These are phyloP conservation scores for Ochromonas danica DNA, from an alignment of 108 stramenopile species.

Conservation along the genomic window DNA sequence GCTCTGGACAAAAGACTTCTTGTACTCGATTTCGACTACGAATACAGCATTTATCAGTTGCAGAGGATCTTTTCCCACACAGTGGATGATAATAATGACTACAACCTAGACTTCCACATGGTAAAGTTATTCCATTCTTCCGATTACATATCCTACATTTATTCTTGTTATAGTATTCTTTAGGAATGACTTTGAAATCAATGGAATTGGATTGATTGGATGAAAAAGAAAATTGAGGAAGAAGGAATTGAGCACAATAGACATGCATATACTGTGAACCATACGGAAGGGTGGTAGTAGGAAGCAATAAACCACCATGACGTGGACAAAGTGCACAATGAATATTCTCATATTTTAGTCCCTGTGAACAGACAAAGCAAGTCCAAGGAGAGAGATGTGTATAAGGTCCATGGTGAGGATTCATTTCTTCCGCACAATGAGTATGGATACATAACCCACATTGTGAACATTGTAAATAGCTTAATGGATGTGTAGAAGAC, in stretches of 20 bases:
- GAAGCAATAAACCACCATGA: constrained; percentile 6
- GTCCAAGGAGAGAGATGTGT: no score
- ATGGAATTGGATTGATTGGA: neutral
- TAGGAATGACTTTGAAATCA: neutral
- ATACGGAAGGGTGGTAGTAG: no score
- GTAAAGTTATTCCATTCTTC: neutral
- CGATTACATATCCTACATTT: constrained; percentile 35
- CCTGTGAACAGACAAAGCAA: no score
- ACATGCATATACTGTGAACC: no score
- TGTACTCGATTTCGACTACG: neutral
- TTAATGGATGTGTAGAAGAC: neutral
- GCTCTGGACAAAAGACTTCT: neutral
- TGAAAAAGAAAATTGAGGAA: neutral
- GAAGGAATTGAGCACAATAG: neutral
- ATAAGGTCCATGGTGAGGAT: no score
- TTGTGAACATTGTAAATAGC: no score
- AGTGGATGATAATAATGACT: neutral
- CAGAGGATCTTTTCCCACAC: neutral
- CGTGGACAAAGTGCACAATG: constrained; percentile 27
- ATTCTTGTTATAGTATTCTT: neutral
- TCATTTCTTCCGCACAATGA: neutral
- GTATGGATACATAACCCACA: neutral
- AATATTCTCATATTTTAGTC: neutral
- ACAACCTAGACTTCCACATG: neutral
- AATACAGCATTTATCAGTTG: neutral